These are phyloP conservation scores for Paraleonurus japonicus DNA, from an alignment of 257 asterid species.

Conservation along the genomic window DNA sequence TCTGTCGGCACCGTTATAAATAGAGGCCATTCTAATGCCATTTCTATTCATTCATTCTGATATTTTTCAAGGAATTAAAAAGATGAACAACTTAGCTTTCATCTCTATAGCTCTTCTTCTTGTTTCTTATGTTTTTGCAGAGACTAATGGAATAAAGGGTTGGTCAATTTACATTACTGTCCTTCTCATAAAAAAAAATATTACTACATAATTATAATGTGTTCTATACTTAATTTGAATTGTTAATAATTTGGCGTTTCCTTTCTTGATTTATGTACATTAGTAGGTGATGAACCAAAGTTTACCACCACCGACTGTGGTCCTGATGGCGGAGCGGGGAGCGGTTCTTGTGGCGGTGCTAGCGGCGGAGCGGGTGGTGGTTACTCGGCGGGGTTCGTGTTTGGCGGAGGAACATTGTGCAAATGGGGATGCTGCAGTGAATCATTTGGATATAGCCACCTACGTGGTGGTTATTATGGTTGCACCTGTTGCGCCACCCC, in stretches of 20 bases:
- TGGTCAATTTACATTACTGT: neutral
- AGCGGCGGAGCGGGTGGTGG: constrained; percentile 12
- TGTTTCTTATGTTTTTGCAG: constrained; percentile 27
- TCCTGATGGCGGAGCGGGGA: neutral
- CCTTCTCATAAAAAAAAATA: too few relatives aligned
- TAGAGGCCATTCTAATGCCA: neutral
- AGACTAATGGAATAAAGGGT: constrained; percentile 19
- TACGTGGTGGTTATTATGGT: constrained; percentile 29
- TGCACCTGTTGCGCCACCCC: constrained; percentile 43
- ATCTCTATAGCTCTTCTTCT: constrained; percentile 31
- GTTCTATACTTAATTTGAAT: neutral
- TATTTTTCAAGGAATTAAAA: neutral
- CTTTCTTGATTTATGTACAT: neutral
- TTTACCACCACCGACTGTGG: constrained; percentile 1
- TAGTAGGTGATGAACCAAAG: constrained; percentile 25
- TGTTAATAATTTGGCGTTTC: neutral
- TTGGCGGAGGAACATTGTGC: constrained; percentile 37
- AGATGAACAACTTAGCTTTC: constrained; percentile 29
- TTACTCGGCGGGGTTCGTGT: constrained; percentile 30
- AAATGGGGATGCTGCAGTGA: constrained; percentile 42
- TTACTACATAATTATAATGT: neutral
- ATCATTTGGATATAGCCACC: constrained; percentile 31
- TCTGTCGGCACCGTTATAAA: too few relatives aligned
- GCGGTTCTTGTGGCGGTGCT: neutral
- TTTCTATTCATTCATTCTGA: neutral